These are phyloP conservation scores for Fusarium albosuccineum DNA, from an alignment of 2,329 filamentous ascomycete genomes.

Conservation along the genomic window DNA sequence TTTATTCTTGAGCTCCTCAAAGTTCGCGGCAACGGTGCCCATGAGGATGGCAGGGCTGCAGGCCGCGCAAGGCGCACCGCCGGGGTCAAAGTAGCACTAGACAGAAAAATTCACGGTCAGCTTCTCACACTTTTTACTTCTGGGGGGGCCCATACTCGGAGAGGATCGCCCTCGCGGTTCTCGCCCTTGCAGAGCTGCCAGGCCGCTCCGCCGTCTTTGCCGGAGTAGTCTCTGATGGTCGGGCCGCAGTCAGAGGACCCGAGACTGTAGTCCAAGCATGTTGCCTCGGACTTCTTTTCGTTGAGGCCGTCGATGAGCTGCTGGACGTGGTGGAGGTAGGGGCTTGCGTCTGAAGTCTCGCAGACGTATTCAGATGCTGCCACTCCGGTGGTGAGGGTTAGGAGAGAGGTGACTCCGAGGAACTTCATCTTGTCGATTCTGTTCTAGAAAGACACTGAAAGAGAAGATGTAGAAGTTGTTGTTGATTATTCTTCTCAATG, in stretches of 20 bases:
- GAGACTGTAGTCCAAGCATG: background rate
- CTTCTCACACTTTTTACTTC: background rate
- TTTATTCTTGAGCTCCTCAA: background rate
- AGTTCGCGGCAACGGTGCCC: background rate
- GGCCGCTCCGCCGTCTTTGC: background rate
- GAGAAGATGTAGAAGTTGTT: background rate
- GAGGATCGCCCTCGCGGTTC: background rate
- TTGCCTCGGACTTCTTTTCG: background rate
- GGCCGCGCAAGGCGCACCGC: background rate
- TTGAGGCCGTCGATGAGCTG: background rate
- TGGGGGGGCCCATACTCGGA: background rate
- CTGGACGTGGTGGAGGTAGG: slow-evolving; percentile 6
- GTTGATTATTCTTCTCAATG: background rate
- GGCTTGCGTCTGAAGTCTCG: slow-evolving; percentile 3
- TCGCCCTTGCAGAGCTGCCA: slow-evolving; percentile 11
- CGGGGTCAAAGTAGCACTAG: slow-evolving; percentile 1
- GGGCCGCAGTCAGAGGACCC: background rate
- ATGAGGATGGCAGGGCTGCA: background rate
- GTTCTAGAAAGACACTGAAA: background rate
- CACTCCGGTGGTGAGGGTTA: background rate
- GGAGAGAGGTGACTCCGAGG: background rate
- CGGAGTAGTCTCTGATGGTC: background rate
- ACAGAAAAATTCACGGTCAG: background rate
- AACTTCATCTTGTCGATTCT: background rate
- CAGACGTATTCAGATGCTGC: background rate